A percentile compares a stretch with the other conserved stretches of the same genome.
Evolutionary conservation across 495 filamentous ascomycete species (phyloP).

Genomic region (Podospora pseudoanserina): DNA sequence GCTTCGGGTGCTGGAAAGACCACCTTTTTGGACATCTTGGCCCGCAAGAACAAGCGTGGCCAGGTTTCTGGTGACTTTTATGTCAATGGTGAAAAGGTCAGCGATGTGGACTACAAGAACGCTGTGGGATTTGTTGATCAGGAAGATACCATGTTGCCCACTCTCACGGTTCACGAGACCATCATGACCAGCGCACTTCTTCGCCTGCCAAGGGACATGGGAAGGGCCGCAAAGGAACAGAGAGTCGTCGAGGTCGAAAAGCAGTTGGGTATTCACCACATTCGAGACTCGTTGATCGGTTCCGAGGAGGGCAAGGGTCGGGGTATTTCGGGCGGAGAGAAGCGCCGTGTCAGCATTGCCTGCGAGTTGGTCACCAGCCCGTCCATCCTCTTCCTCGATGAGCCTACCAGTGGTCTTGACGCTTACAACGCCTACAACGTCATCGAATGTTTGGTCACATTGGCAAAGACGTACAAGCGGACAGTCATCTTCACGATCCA

Average conservation of each 20-base stretch:
- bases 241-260: conserved; percentile 88
- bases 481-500: conserved; percentile 99
- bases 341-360: conserved; percentile 91
- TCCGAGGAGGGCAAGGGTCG: conserved; percentile 93
- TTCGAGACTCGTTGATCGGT: conserved; percentile 92
- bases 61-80: conserved; percentile 76
- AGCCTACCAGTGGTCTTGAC: conserved; percentile 93
- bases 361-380: conserved; percentile 97
- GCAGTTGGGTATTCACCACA: conserved; percentile 88
- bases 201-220: conserved; percentile 88
- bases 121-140: conserved; percentile 97
- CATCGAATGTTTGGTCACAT: conserved; percentile 88
- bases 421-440: conserved; percentile 97
- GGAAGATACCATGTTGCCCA: conserved; percentile 96
- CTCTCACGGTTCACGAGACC: conserved; percentile 95
- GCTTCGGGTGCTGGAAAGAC: conserved; percentile 97
- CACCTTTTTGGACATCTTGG: conserved; percentile 93
- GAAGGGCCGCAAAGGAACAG: conserved; percentile 76
- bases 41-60: conserved; percentile 95
- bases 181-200: conserved; percentile 92
- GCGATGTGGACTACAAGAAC: conserved; percentile 78
- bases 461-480: conserved; percentile 92
- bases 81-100: conserved; percentile 88
- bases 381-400: conserved; percentile 94
- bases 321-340: conserved; percentile 95